Base-by-base conservation (phyloP, 2,329 filamentous ascomycete genomes). In the Alternaria arborescens region DNA sequence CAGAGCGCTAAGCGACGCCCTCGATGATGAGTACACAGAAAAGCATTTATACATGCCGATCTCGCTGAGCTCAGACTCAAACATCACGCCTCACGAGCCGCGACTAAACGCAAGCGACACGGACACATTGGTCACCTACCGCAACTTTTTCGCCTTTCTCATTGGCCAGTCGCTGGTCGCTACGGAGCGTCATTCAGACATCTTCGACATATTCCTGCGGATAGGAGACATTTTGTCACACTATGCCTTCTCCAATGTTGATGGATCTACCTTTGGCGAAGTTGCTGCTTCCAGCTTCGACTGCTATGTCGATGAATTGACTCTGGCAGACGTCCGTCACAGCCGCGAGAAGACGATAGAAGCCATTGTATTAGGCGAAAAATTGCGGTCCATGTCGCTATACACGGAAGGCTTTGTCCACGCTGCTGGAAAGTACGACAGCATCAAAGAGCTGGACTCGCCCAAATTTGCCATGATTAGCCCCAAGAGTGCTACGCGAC, bases 391-490 rank as follows among this genome's bases (percentile, higher is more conserved):
- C 48, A 87, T 90, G 71, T 85, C 89, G 8, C 85, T 99, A 3
- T 98, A 97, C 79, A 92, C 92, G 60, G 93, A 97, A 78, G 93
- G 92, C 0, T 98, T 97, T 72, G 89, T 93, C 5, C 95, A 98
- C 77, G 93, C 90, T 0, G 93, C 92, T 10, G 95, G 94, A 51
- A 96, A 95, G 78, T 92, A 86, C 64, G 84, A 94, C 60, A 86
- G 91, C 20, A 85, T 93, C 32, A 87, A 93, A 60, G 85, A 88
- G 55, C 80, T 93, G 47, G 86, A 88, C 43, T 89, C 88, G 51
- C 87, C 88, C 0, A 87, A 95, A 48, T 94, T 88, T 77, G 82
- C 85, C 26, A 83, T 91, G 70, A 86, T 98, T 42, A 91, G 89
- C 2, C 78, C 82, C 0, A 85, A 87, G 63, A 97, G 94, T 0